These are phyloP conservation scores for Leavenworthia alabamica DNA, from an alignment of 345 rosid species.

Conservation along the genomic window DNA sequence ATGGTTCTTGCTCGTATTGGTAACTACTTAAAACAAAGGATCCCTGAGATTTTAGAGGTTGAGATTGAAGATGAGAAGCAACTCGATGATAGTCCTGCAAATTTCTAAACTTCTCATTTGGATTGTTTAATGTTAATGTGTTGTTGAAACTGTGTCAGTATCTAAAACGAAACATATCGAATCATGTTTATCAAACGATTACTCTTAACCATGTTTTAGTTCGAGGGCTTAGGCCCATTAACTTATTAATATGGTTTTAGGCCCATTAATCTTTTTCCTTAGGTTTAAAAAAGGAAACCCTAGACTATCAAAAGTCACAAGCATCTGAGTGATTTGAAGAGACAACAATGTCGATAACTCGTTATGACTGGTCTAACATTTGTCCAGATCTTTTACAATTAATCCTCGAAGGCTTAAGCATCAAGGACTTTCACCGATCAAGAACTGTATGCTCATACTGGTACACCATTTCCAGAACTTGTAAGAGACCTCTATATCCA, in stretches of 20 bases:
- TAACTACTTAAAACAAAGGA: constrained; percentile 84
- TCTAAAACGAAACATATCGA: no score
- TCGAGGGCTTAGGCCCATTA: no score
- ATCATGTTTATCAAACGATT: no score
- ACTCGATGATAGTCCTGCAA: constrained; percentile 86
- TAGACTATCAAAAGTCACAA: background rate
- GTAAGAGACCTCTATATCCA: constrained; percentile 23
- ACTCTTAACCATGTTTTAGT: no score
- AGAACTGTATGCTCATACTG: constrained; percentile 22
- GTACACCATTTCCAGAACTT: constrained; percentile 8
- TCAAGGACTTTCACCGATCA: constrained; percentile 12
- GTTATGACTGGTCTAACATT: constrained; percentile 19
- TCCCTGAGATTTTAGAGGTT: constrained; percentile 94
- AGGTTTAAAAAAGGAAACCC: background rate
- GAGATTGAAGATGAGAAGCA: constrained; percentile 86
- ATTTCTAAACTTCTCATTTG: constrained; percentile 36
- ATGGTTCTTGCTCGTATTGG: constrained; percentile 72
- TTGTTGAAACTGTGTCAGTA: background rate
- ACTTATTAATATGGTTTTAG: background rate
- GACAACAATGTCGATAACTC: constrained; percentile 8
- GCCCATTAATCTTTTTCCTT: background rate
- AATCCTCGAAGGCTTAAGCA: constrained; percentile 5
- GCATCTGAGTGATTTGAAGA: background rate
- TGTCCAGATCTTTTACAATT: constrained; percentile 1
- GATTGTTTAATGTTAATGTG: constrained; percentile 12